Percentiles rank a stretch among this genome's conserved stretches.
phyloP scores from a whole-genome alignment of 179 eudicot genomes.

The Silene noctiflora region DNA sequence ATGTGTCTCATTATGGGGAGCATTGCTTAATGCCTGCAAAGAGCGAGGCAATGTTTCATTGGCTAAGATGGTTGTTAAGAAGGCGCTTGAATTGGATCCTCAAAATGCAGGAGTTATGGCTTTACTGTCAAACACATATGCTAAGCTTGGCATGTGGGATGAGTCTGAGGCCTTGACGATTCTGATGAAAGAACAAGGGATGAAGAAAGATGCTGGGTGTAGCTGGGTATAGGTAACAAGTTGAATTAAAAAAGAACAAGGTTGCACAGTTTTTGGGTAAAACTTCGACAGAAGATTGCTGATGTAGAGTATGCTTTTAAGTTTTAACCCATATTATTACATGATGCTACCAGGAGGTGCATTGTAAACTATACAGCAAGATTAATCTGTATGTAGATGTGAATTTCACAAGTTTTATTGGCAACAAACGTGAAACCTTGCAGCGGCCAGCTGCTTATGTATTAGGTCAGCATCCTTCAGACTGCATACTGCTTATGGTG shows the following conservation, averaged over 20 bases:
- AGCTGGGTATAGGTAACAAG: constrained; percentile 45
- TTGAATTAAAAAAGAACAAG: constrained; percentile 18
- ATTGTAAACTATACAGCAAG: not conserved
- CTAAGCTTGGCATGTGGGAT: constrained; percentile 51
- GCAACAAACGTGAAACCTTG: not conserved
- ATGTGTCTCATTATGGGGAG: constrained; percentile 61
- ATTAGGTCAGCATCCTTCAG: constrained; percentile 18
- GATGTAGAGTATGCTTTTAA: not conserved
- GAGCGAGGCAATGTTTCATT: constrained; percentile 51
- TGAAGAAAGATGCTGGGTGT: constrained; percentile 65
- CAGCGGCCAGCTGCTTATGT: not conserved
- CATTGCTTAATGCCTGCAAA: constrained; percentile 59
- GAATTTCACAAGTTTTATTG: not conserved
- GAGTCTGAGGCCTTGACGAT: constrained; percentile 49
- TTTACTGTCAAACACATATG: constrained; percentile 58
- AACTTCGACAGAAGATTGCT: not conserved
- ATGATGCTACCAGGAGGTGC: not conserved
- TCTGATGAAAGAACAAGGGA: constrained; percentile 42
- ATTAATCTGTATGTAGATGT: not conserved
- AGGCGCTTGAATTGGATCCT: constrained; percentile 68
- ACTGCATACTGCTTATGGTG: not conserved
- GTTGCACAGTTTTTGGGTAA: not conserved
- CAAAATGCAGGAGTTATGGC: constrained; percentile 49
- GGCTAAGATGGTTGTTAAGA: constrained; percentile 58
- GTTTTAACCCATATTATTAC: not conserved